Evolutionary conservation across 202 grass and related monocot genomes (phyloP), one percentile per base, ranked within the genome.

Genomic region (Carex arenaria): DNA sequence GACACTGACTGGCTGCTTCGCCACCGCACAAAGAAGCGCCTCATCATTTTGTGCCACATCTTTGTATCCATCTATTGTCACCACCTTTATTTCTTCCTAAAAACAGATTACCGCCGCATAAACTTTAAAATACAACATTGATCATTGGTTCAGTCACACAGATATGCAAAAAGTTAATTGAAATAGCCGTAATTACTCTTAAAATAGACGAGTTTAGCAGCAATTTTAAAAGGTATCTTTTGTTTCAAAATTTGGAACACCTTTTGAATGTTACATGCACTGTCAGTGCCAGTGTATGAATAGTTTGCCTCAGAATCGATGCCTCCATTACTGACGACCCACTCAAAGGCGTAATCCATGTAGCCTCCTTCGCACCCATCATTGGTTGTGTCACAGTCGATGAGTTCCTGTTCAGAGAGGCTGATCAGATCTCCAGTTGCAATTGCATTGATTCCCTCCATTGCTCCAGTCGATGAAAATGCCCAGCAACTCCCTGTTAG

Each of bases 71-170:
- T 89, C 84, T 40, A 89, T 89, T 36, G 70, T 80, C 30, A 86
- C 88, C 18, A 61, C 88, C 78, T 80, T 86, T 30, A 32, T 86
- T 80, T 89, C 52, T 80, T 89, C 88, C 88, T 89, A 78, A 72
- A 51, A 11, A 67, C 28, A n/a, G 13, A 77, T 77, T 77, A 77
- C 15, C 17, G 19, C 13, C 17, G 19, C 13, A 22, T 56, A 75
- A 75, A 55, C 2, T 56, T 70, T 45, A 1, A 74, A 28, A 74
- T 74, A 30, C 20, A 10, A 75, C 20, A 30, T n/a, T n/a, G n/a
- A n/a, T 8, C 3, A 73, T 69, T 87, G 28, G 10, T 84, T 80
- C 47, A 88, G 81, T 85, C 85, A 87, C 14, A 67, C 19, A 30
- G 26, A 43, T 61, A 87, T 60, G 86, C 88, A 92, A 22, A n/a